A percentile compares a stretch with the other conserved stretches of the same genome.
phyloP scores from a whole-genome alignment of 2,329 filamentous ascomycete species.

The Aureobasidium sp. region DNA sequence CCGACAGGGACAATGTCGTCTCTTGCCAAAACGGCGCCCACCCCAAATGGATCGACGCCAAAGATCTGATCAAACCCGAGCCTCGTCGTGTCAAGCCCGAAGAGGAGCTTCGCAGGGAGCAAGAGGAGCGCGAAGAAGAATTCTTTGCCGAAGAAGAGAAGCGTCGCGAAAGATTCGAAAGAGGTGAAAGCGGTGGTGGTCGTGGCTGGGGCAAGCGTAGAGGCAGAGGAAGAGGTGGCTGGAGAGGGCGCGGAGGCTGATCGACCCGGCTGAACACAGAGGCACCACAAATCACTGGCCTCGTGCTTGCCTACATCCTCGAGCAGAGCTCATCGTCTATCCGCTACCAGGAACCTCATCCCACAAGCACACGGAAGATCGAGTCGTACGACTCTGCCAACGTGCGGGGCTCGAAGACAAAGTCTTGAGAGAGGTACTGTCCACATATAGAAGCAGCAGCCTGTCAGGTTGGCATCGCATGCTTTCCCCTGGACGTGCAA shows the following conservation, averaged over 20 bases:
- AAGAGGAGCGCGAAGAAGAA: conserved; percentile 51
- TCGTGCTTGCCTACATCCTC: background rate
- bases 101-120: conserved; percentile 58
- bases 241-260: conserved; percentile 12
- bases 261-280: background rate
- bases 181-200: conserved; percentile 37
- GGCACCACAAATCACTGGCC: background rate
- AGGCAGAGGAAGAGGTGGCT: conserved; percentile 40
- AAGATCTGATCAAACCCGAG: conserved; percentile 56
- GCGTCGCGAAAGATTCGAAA: conserved; percentile 36
- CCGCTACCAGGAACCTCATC: background rate
- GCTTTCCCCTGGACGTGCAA: background rate
- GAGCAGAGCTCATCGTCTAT: background rate
- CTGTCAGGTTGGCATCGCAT: background rate
- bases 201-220: conserved; percentile 37
- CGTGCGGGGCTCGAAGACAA: background rate
- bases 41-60: conserved; percentile 64
- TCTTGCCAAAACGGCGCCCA: conserved; percentile 76
- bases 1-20: conserved; percentile 30
- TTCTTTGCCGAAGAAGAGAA: conserved; percentile 47
- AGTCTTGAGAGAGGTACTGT: background rate
- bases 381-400: background rate
- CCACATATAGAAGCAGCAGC: background rate
- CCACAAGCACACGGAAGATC: background rate
- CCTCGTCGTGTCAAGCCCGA: conserved; percentile 63